These are phyloP conservation scores for Boletus sp. DNA, from an alignment of 768 basidiomycete genomes.

Conservation along the genomic window DNA sequence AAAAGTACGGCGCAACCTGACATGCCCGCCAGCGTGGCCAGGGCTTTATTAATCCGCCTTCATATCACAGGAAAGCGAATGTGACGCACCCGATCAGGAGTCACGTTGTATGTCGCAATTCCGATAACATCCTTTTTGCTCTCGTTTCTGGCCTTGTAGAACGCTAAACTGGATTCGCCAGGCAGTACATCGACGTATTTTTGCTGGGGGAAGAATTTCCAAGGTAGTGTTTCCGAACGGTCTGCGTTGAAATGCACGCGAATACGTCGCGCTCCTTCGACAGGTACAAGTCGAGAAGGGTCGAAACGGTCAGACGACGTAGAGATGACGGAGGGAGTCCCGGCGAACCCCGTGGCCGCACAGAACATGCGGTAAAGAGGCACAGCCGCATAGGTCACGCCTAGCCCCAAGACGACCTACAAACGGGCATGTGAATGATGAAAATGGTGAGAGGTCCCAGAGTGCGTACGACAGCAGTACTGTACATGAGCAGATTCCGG, in stretches of 20 bases:
- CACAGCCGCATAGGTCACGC: conserved; percentile 94
- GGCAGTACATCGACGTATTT: conserved; percentile 87
- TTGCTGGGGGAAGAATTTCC: conserved; percentile 91
- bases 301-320: conserved; percentile 62
- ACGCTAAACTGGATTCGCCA: conserved; percentile 94
- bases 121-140: conserved; percentile 90
- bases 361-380: conserved; percentile 98
- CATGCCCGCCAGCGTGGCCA: neutral
- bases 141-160: conserved; percentile 90
- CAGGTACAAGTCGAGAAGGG: conserved; percentile 79
- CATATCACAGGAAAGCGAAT: neutral
- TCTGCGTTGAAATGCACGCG: conserved; percentile 97
- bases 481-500: conserved; percentile 79
- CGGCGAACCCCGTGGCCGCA: conserved; percentile 94
- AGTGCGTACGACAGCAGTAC: conserved; percentile 69
- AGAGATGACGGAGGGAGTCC: conserved; percentile 88
- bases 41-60: neutral
- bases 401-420: conserved; percentile 76
- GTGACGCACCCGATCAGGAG: conserved; percentile 83
- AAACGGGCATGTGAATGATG: conserved; percentile 1
- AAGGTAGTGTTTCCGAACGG: conserved; percentile 83
- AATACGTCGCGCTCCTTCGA: conserved; percentile 68
- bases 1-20: conserved; percentile 96
- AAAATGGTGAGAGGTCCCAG: neutral
- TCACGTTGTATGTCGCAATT: conserved; percentile 98